phyloP scores from a whole-genome alignment of 2,329 filamentous ascomycete species.

The Aspergillus sp. region DNA sequence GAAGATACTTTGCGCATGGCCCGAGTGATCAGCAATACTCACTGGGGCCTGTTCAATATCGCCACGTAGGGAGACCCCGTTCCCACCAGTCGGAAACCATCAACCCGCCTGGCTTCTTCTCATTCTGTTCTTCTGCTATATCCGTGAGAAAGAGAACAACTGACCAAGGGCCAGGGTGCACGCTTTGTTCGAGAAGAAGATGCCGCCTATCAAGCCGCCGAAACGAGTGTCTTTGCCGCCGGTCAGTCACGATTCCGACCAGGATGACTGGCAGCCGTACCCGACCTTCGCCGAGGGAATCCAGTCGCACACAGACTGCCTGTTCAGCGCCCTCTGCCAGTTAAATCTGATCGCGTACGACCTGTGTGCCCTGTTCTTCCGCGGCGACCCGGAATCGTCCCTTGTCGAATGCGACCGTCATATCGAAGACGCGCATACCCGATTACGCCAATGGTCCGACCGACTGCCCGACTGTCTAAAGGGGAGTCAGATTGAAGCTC shows the following conservation, averaged over 20 bases:
- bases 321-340: conserved; percentile 20
- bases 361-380: conserved; percentile 17
- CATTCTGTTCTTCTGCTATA: not conserved
- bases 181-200: conserved; percentile 20
- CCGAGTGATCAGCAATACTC: conserved; percentile 15
- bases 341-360: conserved; percentile 23
- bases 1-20: conserved; percentile 14
- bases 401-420: conserved; percentile 12
- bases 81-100: not conserved
- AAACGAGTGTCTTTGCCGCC: conserved; percentile 6
- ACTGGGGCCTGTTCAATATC: conserved; percentile 29
- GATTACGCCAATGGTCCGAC: conserved; percentile 18
- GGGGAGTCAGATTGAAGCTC: conserved; percentile 11
- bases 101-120: not conserved
- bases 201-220: conserved; percentile 18
- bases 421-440: conserved; percentile 16
- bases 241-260: conserved; percentile 7
- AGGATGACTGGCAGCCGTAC: conserved; percentile 24
- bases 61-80: conserved; percentile 20
- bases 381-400: conserved; percentile 6
- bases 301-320: conserved; percentile 17
- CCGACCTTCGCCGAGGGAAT: conserved; percentile 13
- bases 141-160: not conserved
- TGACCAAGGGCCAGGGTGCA: conserved; percentile 20
- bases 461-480: conserved; percentile 14